Conservation (phyloP, 2,329 filamentous ascomycete genomes). For the Dactylellina haptotyla region DNA sequence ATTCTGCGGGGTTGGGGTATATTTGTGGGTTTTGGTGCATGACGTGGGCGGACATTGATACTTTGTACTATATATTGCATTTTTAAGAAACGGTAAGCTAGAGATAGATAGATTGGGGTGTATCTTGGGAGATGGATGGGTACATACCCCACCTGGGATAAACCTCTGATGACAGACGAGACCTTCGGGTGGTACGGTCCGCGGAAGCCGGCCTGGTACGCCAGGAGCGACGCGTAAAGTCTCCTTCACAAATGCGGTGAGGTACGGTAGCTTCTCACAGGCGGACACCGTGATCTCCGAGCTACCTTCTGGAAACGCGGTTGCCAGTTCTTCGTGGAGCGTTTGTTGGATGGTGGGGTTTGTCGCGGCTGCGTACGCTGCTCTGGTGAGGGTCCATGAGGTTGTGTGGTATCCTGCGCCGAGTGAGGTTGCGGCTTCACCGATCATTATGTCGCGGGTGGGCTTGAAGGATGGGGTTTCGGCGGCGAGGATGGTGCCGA, state of each 20-base stretch:
- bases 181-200: not conserved
- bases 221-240: not conserved
- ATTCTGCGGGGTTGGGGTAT: constrained; percentile 25
- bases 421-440: constrained; percentile 5
- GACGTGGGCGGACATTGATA: constrained; percentile 28
- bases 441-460: not conserved
- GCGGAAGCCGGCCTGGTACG: not conserved
- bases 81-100: too few relatives aligned
- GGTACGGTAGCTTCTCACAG: constrained; percentile 23
- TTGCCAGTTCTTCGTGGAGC: constrained; percentile 22
- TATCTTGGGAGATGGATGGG: not conserved
- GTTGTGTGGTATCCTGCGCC: constrained; percentile 19
- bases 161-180: not conserved
- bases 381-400: not conserved
- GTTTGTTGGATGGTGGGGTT: constrained; percentile 4
- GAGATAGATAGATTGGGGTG: not conserved
- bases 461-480: not conserved
- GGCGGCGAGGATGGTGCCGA: constrained; percentile 9
- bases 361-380: constrained; percentile 11
- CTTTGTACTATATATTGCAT: too few relatives aligned
- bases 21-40: constrained; percentile 25
- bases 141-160: constrained; percentile 11
- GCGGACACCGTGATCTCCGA: constrained; percentile 8
- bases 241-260: constrained; percentile 15
- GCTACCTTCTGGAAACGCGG: not conserved